phyloP scores from a whole-genome alignment of 2,329 filamentous ascomycete genomes.

The Fusarium tuaranense region DNA sequence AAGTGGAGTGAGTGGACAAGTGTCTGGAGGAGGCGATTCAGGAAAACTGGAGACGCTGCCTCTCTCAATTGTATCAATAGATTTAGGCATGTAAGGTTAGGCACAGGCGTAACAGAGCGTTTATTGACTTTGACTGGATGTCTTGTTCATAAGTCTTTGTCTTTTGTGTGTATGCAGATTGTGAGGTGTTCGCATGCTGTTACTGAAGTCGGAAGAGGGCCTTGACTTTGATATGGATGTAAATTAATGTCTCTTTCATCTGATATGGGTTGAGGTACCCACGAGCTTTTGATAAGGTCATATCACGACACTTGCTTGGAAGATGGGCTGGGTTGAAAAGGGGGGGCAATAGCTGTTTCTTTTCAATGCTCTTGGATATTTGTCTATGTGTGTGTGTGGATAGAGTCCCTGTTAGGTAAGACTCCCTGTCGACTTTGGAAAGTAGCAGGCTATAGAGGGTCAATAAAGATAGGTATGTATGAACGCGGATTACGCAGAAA shows the following conservation, averaged over 20 bases:
- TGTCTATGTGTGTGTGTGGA: background rate
- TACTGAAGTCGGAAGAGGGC: too few species aligned
- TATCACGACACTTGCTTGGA: background rate
- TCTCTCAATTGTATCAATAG: conserved; percentile 40
- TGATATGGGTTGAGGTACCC: background rate
- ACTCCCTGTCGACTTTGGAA: background rate
- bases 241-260: background rate
- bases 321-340: background rate
- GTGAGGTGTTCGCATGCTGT: too few species aligned
- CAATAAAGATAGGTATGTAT: background rate
- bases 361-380: background rate
- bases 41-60: conserved; percentile 21
- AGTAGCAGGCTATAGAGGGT: background rate
- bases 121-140: conserved; percentile 10
- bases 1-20: conserved; percentile 13
- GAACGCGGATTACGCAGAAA: too few species aligned
- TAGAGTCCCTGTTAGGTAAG: background rate
- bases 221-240: too few species aligned
- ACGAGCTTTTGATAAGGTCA: background rate
- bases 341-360: background rate
- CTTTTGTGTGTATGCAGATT: too few species aligned
- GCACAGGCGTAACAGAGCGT: conserved; percentile 41
- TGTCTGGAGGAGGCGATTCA: conserved; percentile 4
- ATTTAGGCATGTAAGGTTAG: conserved; percentile 42
- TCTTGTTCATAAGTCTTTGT: background rate